Evolutionary conservation across 2,329 filamentous ascomycete species (phyloP).

Genomic region (Periconia digitata): DNA sequence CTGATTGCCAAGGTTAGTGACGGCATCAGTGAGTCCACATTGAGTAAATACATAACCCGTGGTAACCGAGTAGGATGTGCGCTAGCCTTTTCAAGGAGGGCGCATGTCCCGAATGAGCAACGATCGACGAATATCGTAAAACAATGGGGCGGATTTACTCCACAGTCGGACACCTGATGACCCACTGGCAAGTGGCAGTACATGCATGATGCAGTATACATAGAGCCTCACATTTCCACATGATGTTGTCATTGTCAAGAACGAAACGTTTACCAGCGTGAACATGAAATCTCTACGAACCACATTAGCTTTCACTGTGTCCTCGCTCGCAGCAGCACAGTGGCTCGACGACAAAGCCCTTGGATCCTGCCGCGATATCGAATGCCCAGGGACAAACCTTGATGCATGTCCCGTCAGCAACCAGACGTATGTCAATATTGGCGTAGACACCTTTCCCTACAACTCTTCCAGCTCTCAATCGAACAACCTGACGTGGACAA

Average conservation of each 20-base stretch:
- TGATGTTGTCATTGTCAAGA: neutral
- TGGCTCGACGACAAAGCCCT: slow-evolving; percentile 1
- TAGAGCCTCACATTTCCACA: neutral
- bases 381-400: neutral
- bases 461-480: neutral
- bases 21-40: no score
- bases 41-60: no score
- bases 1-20: no score
- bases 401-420: neutral
- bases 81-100: neutral
- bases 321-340: neutral
- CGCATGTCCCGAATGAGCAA: no score
- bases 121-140: no score
- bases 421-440: neutral
- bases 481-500: neutral
- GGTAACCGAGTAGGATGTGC: neutral
- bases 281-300: neutral
- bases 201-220: neutral
- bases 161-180: neutral
- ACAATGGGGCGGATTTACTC: neutral
- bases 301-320: neutral
- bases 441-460: neutral
- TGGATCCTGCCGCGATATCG: neutral
- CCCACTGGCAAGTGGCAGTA: neutral
- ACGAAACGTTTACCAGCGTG: neutral